Base-by-base conservation (phyloP, 2,329 filamentous ascomycete genomes). In the Didymella pomorum region DNA sequence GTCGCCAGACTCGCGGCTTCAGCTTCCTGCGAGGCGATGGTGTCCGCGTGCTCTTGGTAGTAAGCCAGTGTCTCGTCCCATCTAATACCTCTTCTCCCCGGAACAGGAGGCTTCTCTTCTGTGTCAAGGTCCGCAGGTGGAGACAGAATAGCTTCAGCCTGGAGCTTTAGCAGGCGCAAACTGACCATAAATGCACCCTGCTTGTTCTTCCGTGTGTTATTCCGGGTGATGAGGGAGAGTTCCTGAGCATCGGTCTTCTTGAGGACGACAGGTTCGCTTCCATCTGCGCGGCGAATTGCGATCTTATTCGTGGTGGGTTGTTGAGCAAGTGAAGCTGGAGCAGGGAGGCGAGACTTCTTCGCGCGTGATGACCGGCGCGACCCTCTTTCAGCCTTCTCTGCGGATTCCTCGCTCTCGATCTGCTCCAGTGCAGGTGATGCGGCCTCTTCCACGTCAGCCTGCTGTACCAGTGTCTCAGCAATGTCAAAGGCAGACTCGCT, bases 151-250 rank as follows among this genome's bases (percentile, higher is more conserved):
- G 64, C 60, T 8, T 79, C 78, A 11, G 68, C 68, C 10, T 71
- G 69, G 10, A 83, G 70, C 55, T 79, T 80, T 23, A 76, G 70
- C 11, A 84, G 69, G 29, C 79, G 75, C 9, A 79, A 63, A n/a
- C 67, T 71, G 43, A 81, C 81, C 51, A 78, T 68, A 23, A 82
- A 62, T 16, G 78, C 75, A 23, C 77, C 78, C 44, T 78, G 78
- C 58, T 83, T 84, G 68, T 84, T 84, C 67, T 80, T 80, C 39
- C 79, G 75, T 9, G 82, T 84, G 63, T 84, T 84, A 48, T 70
- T 72, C 31, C 78, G 75, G 1, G 82, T 84, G 16, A 78, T 52
- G 11, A 77, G 67, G 11, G 80, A 76, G 9, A 83, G 68, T 55
- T 81, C 78, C 58, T 83, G 81, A 16, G 81, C 80, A 56, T 83